These are phyloP conservation scores for Lachancea mirantina DNA, from an alignment of 805 yeast species.

Conservation along the genomic window DNA sequence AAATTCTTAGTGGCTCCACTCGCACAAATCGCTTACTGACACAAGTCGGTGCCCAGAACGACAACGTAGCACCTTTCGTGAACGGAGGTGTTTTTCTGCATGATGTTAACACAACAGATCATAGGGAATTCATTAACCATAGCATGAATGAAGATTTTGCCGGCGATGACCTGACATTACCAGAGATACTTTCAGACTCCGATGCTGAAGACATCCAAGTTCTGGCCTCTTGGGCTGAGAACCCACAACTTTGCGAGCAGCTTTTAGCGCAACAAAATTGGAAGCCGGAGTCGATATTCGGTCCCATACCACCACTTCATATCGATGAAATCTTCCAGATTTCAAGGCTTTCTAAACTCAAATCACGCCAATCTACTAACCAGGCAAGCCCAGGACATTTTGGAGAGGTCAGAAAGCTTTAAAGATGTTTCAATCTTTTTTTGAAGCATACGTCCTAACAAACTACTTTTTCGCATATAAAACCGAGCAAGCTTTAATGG, in stretches of 20 bases:
- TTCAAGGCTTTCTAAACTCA: conserved; percentile 40
- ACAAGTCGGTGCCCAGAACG: neutral
- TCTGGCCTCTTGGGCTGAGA: conserved; percentile 54
- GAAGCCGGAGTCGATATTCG: conserved; percentile 67
- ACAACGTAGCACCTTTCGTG: neutral
- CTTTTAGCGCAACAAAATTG: conserved; percentile 42
- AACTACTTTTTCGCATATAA: too few relatives aligned
- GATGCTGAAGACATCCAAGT: conserved; percentile 46
- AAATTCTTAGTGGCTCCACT: conserved; percentile 6
- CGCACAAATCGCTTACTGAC: neutral
- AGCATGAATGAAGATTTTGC: conserved; percentile 5
- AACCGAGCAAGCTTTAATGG: too few relatives aligned
- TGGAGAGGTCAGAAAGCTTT: too few relatives aligned
- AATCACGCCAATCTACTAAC: conserved; percentile 52
- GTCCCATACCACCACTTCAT: conserved; percentile 61
- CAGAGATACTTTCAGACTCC: conserved; percentile 45
- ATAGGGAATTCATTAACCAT: conserved; percentile 23
- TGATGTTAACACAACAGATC: conserved; percentile 27
- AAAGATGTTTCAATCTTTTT: too few relatives aligned
- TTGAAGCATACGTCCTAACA: too few relatives aligned
- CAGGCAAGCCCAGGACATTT: too few relatives aligned
- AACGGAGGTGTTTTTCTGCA: conserved; percentile 15
- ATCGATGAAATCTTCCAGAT: conserved; percentile 60
- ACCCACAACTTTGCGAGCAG: conserved; percentile 45
- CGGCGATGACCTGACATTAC: conserved; percentile 28